These are phyloP conservation scores for Penicillium canescens DNA, from an alignment of 495 filamentous ascomycete species.

Conservation along the genomic window DNA sequence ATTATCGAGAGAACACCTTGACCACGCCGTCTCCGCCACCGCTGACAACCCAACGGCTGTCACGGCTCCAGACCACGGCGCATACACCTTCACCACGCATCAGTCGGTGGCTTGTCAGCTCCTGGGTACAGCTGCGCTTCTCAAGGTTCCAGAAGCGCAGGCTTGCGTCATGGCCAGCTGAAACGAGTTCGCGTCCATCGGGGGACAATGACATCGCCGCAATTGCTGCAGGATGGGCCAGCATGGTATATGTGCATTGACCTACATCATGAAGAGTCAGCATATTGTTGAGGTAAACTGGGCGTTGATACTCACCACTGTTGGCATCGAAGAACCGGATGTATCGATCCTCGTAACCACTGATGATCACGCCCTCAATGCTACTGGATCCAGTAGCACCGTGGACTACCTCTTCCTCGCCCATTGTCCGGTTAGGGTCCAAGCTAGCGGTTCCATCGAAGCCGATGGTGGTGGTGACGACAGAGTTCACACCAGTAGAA, in stretches of 20 bases:
- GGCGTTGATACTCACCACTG: conserved; percentile 70
- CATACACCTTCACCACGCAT: conserved; percentile 97
- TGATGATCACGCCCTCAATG: conserved; percentile 89
- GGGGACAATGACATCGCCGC: conserved; percentile 87
- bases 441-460: conserved; percentile 68
- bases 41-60: conserved; percentile 91
- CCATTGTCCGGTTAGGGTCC: conserved; percentile 59
- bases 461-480: conserved; percentile 84
- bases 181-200: conserved; percentile 91
- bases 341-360: conserved; percentile 91
- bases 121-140: conserved; percentile 89
- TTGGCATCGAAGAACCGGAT: conserved; percentile 98
- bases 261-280: conserved; percentile 57
- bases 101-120: conserved; percentile 83
- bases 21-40: conserved; percentile 96
- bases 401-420: conserved; percentile 68
- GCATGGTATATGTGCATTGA: conserved; percentile 99
- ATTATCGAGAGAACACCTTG: conserved; percentile 82
- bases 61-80: conserved; percentile 88
- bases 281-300: neutral
- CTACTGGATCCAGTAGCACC: conserved; percentile 85
- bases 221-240: conserved; percentile 91
- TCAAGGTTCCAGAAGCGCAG: conserved; percentile 98
- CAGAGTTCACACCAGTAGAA: conserved; percentile 80
- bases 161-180: conserved; percentile 91